Evolutionary conservation across 768 basidiomycete genomes (phyloP).

Genomic region (Roridomyces roridus): DNA sequence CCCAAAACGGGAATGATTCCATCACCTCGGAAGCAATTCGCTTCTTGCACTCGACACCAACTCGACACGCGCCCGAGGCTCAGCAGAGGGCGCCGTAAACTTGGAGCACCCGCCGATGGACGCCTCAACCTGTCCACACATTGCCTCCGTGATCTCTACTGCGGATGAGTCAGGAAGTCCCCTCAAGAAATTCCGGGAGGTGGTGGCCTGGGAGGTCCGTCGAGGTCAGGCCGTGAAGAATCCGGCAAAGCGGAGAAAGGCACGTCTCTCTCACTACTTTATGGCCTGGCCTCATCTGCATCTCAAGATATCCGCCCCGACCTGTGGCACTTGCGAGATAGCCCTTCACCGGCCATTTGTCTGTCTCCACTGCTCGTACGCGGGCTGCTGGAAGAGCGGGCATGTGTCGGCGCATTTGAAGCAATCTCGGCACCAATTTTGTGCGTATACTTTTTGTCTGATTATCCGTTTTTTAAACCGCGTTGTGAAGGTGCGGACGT

Average conservation of each 20-base stretch:
- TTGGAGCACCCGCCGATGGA: neutral
- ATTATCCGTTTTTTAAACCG: neutral
- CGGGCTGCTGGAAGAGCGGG: constrained; percentile 23
- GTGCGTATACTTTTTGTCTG: neutral
- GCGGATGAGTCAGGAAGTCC: neutral
- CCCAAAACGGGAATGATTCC: no score
- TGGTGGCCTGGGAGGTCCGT: constrained; percentile 17
- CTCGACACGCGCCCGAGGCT: no score
- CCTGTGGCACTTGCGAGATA: constrained; percentile 14
- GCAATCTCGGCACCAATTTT: constrained; percentile 9
- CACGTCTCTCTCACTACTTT: neutral
- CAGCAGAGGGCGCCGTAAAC: no score
- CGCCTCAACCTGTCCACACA: constrained; percentile 13
- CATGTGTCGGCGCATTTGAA: constrained; percentile 18
- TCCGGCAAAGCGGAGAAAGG: constrained; percentile 12
- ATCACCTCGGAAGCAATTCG: no score
- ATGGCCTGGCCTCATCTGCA: neutral
- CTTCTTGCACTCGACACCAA: no score
- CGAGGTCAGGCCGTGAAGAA: constrained; percentile 17
- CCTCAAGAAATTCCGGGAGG: constrained; percentile 10
- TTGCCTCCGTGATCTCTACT: constrained; percentile 5
- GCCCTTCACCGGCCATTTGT: constrained; percentile 21
- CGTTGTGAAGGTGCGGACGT: constrained; percentile 55
- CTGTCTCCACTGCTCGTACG: constrained; percentile 22
- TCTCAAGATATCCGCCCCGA: neutral